phyloP scores from a whole-genome alignment of 2,329 filamentous ascomycete genomes.

The Diaporthe sp. region DNA sequence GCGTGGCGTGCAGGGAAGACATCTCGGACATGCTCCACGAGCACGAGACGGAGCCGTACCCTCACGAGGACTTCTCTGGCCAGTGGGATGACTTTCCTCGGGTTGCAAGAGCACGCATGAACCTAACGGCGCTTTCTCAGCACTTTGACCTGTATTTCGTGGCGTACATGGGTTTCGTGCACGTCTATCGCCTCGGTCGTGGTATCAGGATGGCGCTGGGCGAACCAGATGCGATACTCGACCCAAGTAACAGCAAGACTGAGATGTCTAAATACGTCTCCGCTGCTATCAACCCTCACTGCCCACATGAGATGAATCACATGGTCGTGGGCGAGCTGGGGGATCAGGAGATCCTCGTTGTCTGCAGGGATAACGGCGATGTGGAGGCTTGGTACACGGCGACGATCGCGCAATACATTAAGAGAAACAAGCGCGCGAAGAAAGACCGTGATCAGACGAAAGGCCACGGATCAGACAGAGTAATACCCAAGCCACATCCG shows the following conservation, averaged over 20 bases:
- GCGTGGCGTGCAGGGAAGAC: neutral
- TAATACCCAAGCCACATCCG: constrained; percentile 39
- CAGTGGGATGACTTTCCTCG: constrained; percentile 44
- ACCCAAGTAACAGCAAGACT: constrained; percentile 29
- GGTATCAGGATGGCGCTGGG: constrained; percentile 61
- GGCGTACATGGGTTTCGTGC: constrained; percentile 68
- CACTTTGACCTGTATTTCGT: constrained; percentile 73
- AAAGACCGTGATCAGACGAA: neutral
- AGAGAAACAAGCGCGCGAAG: constrained; percentile 35
- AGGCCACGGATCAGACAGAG: no score
- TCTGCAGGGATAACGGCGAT: constrained; percentile 81
- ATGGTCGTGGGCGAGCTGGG: constrained; percentile 78
- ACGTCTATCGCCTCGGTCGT: constrained; percentile 66
- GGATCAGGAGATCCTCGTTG: constrained; percentile 75
- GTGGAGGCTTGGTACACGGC: constrained; percentile 77
- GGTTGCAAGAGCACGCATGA: constrained; percentile 57
- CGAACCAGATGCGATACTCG: constrained; percentile 63
- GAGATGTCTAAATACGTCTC: constrained; percentile 28
- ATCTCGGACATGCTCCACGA: constrained; percentile 25
- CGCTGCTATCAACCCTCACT: constrained; percentile 46
- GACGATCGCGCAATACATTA: constrained; percentile 60
- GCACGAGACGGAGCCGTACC: constrained; percentile 23
- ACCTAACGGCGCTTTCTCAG: constrained; percentile 70
- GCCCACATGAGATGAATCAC: constrained; percentile 76
- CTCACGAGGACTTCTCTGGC: constrained; percentile 31